Evolutionary conservation across 768 basidiomycete species (phyloP).

Genomic region (Rhodotorula kratochvilovae): DNA sequence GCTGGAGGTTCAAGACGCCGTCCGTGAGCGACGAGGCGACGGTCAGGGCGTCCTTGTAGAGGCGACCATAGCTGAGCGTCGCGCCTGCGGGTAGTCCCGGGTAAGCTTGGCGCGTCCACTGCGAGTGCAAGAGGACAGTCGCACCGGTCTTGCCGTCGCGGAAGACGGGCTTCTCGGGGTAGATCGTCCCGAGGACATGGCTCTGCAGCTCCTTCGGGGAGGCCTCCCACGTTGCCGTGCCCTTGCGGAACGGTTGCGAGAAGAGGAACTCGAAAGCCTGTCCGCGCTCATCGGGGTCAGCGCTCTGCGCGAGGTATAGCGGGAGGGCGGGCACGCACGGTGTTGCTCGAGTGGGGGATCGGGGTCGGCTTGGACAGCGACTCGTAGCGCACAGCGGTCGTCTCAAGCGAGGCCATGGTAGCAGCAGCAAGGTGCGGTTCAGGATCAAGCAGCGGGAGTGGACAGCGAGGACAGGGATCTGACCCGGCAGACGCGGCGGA

Average conservation of each 20-base stretch:
- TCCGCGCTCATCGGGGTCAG: too few relatives aligned
- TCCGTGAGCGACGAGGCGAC: slow-evolving; percentile 28
- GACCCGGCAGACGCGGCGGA: too few relatives aligned
- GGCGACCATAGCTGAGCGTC: slow-evolving; percentile 27
- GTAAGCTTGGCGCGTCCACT: neutral
- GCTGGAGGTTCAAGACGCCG: slow-evolving; percentile 13
- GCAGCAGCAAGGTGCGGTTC: neutral
- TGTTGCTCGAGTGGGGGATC: slow-evolving; percentile 15
- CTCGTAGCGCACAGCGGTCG: slow-evolving; percentile 12
- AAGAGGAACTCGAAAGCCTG: slow-evolving; percentile 38
- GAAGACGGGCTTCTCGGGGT: slow-evolving; percentile 31
- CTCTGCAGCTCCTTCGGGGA: slow-evolving; percentile 16
- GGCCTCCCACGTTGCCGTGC: slow-evolving; percentile 13
- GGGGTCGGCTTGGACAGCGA: neutral
- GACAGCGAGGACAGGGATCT: neutral
- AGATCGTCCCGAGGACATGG: slow-evolving; percentile 12
- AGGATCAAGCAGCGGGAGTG: neutral
- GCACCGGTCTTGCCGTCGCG: slow-evolving; percentile 30
- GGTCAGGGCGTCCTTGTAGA: slow-evolving; percentile 21
- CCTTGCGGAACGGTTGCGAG: slow-evolving; percentile 33
- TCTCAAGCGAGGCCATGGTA: slow-evolving; percentile 12
- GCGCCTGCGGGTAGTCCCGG: slow-evolving; percentile 2
- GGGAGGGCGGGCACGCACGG: neutral
- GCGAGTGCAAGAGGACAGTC: neutral
- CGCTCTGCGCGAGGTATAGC: neutral